These are phyloP conservation scores for Amphirosellinia nigrospora DNA, from an alignment of 495 filamentous ascomycete species.

Conservation along the genomic window DNA sequence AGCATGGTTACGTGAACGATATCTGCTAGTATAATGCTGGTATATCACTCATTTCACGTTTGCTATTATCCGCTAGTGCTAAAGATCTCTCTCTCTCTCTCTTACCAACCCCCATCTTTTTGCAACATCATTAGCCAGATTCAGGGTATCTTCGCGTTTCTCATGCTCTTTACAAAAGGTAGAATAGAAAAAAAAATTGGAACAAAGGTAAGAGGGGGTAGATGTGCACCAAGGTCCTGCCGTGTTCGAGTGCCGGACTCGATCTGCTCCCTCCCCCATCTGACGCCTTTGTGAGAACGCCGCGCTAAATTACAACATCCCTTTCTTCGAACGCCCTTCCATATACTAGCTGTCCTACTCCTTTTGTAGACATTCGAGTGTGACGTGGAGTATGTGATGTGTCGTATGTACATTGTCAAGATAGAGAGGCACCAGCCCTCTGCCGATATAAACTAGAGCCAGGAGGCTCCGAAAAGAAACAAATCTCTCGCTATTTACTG, in stretches of 20 bases:
- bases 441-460: constrained; percentile 15
- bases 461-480: not conserved
- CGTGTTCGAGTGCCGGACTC: constrained; percentile 37
- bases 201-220: constrained; percentile 10
- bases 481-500: not conserved
- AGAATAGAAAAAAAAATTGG: not conserved
- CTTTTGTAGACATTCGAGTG: not conserved
- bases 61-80: not conserved
- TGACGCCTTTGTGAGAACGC: constrained; percentile 22
- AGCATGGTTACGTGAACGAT: not conserved
- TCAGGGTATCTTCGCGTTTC: constrained; percentile 12
- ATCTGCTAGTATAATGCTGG: not conserved
- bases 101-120: not conserved
- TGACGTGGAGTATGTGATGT: not conserved
- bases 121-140: not conserved
- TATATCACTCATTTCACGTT: not conserved
- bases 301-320: constrained; percentile 25
- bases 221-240: not conserved
- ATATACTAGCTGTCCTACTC: not conserved
- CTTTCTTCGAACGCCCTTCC: not conserved
- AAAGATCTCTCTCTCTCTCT: too few species aligned
- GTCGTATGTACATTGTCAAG: constrained; percentile 6
- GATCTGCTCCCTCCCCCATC: not conserved
- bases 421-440: constrained; percentile 11
- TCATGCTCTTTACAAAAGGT: not conserved